phyloP scores from a whole-genome alignment of 2,329 filamentous ascomycete genomes.

The Xylariales sp. region DNA sequence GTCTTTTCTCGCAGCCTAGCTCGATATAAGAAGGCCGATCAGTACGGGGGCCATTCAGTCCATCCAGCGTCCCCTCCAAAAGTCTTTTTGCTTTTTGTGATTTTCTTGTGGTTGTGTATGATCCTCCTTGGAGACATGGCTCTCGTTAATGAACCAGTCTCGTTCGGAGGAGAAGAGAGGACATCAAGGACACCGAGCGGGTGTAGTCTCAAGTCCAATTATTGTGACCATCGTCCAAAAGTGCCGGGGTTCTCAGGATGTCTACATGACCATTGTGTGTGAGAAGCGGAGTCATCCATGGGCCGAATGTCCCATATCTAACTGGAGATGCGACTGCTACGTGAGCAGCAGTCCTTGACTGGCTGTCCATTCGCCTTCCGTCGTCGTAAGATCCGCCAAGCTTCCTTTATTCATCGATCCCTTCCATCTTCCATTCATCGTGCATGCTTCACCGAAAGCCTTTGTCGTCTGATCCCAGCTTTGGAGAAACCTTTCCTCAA shows the following conservation, averaged over 20 bases:
- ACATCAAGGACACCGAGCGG: not conserved
- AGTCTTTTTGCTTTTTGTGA: constrained; percentile 18
- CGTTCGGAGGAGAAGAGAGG: not conserved
- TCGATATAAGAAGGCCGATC: constrained; percentile 8
- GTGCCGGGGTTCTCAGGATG: not conserved
- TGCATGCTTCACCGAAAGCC: not conserved
- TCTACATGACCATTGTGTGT: too few species aligned
- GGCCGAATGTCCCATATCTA: too few species aligned
- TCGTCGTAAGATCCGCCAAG: not conserved
- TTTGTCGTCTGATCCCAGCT: not conserved
- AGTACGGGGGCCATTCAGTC: constrained; percentile 21
- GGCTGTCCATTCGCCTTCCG: too few species aligned
- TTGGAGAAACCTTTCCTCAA: not conserved
- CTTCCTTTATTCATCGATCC: too few species aligned
- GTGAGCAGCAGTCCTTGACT: too few species aligned
- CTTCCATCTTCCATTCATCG: not conserved
- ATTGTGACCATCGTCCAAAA: not conserved
- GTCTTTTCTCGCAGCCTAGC: not conserved
- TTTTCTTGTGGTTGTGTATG: constrained; percentile 9
- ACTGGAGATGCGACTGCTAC: too few species aligned
- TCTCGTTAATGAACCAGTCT: not conserved
- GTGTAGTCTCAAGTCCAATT: not conserved
- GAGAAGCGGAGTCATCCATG: too few species aligned
- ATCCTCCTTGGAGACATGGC: not conserved
- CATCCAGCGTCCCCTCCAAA: constrained; percentile 22